A percentile compares a stretch with the other conserved stretches of the same genome.
These are phyloP conservation scores for Saururus chinensis DNA, from an alignment of 164 flowering plant genomes.

Conservation along the genomic window DNA sequence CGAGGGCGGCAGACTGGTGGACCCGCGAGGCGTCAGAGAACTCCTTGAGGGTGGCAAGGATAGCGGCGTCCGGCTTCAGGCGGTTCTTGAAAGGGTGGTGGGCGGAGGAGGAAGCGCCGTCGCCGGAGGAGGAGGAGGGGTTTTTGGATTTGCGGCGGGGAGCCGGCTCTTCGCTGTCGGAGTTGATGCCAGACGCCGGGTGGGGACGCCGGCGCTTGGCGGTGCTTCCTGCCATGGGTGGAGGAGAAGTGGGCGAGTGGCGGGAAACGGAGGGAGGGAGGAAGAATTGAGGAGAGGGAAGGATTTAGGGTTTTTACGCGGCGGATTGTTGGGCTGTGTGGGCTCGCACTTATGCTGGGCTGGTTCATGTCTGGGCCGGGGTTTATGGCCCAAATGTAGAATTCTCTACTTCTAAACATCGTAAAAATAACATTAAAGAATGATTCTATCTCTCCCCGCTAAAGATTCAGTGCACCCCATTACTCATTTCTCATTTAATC, in stretches of 20 bases:
- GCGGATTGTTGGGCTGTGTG: neutral
- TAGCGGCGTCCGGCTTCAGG: constrained; percentile 49
- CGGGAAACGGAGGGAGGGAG: neutral
- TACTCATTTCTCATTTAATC: too few relatives aligned
- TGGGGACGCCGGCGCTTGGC: neutral
- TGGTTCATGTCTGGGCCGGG: neutral
- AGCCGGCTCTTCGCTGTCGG: neutral
- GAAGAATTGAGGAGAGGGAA: neutral
- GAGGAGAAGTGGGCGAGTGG: neutral
- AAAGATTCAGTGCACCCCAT: too few relatives aligned
- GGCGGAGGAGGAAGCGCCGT: neutral
- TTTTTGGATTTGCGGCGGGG: constrained; percentile 1
- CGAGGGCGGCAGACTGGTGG: constrained; percentile 15
- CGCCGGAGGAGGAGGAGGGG: neutral
- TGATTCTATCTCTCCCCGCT: too few relatives aligned
- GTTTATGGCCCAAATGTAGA: too few relatives aligned
- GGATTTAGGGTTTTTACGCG: neutral
- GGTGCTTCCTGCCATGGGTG: neutral
- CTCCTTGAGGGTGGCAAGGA: constrained; percentile 32
- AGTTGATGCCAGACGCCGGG: neutral
- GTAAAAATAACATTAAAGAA: too few relatives aligned
- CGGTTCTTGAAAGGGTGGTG: constrained; percentile 45
- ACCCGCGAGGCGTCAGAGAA: constrained; percentile 13
- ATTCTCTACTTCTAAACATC: too few relatives aligned
- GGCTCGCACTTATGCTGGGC: neutral